Base-by-base conservation (phyloP, 2,329 filamentous ascomycete species). In the Aspergillus puulaauensis region DNA sequence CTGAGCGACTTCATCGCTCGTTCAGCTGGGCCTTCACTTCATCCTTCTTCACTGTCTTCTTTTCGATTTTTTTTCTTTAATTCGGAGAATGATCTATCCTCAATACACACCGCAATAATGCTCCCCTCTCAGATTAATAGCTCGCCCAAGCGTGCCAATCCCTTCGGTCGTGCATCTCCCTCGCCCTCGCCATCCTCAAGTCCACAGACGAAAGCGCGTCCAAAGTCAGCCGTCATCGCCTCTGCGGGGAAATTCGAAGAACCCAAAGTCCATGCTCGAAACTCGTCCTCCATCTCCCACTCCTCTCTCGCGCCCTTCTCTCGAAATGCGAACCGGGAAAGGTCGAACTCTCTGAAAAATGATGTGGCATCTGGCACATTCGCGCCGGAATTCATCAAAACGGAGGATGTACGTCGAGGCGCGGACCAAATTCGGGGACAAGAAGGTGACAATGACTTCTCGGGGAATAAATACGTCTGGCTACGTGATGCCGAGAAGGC, bases 361-460 rank as follows among this genome's bases (percentile, higher is more conserved):
- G 84, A 80, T 66, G 83, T 83, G 2, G 80, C 82, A 6, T 90
- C 89, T 0, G 89, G 85, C 63, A 99, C 95, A 1, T 99, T 99
- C 79, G 93, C 95, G 37, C 95, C 93, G 3, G 90, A 91, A 9
- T 99, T 99, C 75, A 98, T 99, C 77, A 95, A 93, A 74, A 86
- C 87, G 0, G 92, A 96, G 63, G 90, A 93, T 63, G 79, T 90
- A 74, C 83, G 86, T 64, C 80, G 80, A 52, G 78, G 78, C 2
- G 79, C 80, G 31, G 82, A 85, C 59, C 75, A 78, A 60, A 80
- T 86, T 31, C 79, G 82, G 19, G 90, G 91, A 17, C 92, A 97
- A 59, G 96, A 99, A 76, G 95, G 95, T 62, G 93, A 97, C 71
- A 98, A 97, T 73, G 95, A 99, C 81, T 98, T 99, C 75, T 99